These are phyloP conservation scores for Nasturtium officinale DNA, from an alignment of 345 rosid species.

Conservation along the genomic window DNA sequence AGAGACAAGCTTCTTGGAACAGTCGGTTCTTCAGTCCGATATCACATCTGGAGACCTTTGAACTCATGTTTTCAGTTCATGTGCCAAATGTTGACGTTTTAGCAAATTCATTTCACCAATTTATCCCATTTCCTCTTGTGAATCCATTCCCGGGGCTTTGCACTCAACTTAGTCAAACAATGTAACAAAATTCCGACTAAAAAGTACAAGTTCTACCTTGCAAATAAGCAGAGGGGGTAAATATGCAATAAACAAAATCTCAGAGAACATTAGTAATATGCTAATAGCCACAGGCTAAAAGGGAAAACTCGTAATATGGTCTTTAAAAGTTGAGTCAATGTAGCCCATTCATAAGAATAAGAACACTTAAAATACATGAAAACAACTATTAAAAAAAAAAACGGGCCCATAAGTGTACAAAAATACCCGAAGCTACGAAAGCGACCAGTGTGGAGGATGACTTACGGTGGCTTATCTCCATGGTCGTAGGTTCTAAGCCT, in stretches of 20 bases:
- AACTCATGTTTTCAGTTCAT: constrained; percentile 16
- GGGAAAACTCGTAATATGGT: neutral
- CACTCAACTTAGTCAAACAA: neutral
- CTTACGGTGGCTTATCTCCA: constrained; percentile 30
- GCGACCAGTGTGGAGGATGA: constrained; percentile 1
- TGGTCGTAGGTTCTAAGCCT: constrained; percentile 13
- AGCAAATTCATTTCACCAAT: neutral
- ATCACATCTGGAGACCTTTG: constrained; percentile 42
- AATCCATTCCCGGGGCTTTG: neutral
- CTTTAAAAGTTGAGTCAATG: neutral
- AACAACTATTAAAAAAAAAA: too few relatives aligned
- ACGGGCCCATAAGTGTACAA: too few relatives aligned
- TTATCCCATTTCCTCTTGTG: neutral
- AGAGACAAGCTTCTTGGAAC: constrained; percentile 49
- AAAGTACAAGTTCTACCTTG: neutral
- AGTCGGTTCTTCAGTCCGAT: constrained; percentile 39
- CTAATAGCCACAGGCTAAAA: neutral
- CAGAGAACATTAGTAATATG: neutral
- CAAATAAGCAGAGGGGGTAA: neutral
- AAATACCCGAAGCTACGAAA: too few relatives aligned
- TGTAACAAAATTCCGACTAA: neutral
- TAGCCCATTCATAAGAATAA: neutral
- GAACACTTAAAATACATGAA: too few relatives aligned
- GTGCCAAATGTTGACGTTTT: neutral
- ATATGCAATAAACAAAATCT: neutral